A percentile compares a stretch with the other conserved stretches of the same genome.
Evolutionary conservation across 495 filamentous ascomycete species (phyloP).

Genomic region (Penicillium verhagenii): DNA sequence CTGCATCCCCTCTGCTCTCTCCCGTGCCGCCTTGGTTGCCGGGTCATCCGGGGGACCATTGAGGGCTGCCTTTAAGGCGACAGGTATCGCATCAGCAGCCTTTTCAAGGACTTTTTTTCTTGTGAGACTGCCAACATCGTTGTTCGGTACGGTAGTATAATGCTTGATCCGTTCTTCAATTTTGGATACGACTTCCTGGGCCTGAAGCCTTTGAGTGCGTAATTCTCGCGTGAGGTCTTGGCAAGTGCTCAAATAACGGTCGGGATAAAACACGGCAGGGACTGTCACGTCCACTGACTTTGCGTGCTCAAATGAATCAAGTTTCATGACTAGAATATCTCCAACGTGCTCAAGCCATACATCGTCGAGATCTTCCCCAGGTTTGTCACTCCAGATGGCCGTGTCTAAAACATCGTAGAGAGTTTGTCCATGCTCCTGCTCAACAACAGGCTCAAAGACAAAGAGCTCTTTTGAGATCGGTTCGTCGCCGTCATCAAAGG

Average conservation of each 20-base stretch:
- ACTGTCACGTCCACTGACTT: constrained; percentile 61
- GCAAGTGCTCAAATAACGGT: constrained; percentile 68
- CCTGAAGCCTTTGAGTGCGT: constrained; percentile 36
- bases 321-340: constrained; percentile 66
- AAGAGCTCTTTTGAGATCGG: constrained; percentile 42
- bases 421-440: constrained; percentile 46
- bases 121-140: constrained; percentile 21
- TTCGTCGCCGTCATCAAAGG: constrained; percentile 27
- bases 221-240: constrained; percentile 54
- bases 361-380: constrained; percentile 50
- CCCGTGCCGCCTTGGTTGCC: constrained; percentile 16
- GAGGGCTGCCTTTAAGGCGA: constrained; percentile 20
- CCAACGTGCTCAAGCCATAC: constrained; percentile 55
- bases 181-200: constrained; percentile 38
- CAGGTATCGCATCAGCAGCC: constrained; percentile 28
- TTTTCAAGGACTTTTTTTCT: constrained; percentile 36
- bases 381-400: constrained; percentile 58
- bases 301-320: constrained; percentile 47
- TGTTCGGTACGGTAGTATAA: constrained; percentile 28
- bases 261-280: constrained; percentile 70
- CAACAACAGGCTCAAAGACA: constrained; percentile 39
- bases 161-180: constrained; percentile 38
- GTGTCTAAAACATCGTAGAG: constrained; percentile 75
- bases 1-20: constrained; percentile 32
- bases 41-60: constrained; percentile 15